These are phyloP conservation scores for Blastocystis hominis DNA, from an alignment of 352 stramenopile species.

Conservation along the genomic window DNA sequence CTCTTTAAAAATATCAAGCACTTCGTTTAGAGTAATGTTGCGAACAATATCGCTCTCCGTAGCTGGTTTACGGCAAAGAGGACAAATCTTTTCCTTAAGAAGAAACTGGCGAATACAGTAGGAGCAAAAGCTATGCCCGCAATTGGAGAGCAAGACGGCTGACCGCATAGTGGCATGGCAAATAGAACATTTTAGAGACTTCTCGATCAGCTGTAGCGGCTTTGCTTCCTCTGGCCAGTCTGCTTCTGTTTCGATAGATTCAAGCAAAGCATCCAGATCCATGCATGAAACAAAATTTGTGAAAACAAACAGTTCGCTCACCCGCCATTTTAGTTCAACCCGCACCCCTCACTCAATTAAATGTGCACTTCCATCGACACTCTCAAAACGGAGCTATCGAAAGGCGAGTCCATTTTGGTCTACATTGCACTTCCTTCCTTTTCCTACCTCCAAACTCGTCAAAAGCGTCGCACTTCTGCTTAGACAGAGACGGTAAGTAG, in stretches of 20 bases:
- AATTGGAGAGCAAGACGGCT: constrained; percentile 34
- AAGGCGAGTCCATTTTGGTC: neutral
- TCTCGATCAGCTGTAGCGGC: neutral
- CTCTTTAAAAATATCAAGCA: constrained; percentile 2
- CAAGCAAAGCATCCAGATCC: constrained; percentile 24
- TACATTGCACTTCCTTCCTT: neutral
- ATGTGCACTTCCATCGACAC: constrained; percentile 3
- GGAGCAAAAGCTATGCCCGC: constrained; percentile 42
- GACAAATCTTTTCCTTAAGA: constrained; percentile 22
- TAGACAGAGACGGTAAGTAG: neutral
- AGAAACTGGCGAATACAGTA: constrained; percentile 51
- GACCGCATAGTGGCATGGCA: constrained; percentile 41
- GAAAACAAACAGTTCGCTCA: neutral
- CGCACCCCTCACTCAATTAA: neutral
- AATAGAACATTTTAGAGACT: constrained; percentile 28
- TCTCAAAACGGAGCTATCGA: neutral
- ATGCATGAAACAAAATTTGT: neutral
- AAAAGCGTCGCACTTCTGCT: neutral
- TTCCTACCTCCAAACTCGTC: neutral
- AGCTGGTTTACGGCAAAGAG: constrained; percentile 36
- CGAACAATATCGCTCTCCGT: constrained; percentile 45
- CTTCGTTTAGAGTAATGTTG: constrained; percentile 13
- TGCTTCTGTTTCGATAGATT: constrained; percentile 27
- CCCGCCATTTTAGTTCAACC: too few species aligned
- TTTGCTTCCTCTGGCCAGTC: constrained; percentile 37